A percentile compares a stretch with the other conserved stretches of the same genome.
phyloP scores from a whole-genome alignment of 148 eudicot species.

The Beta vulgaris region DNA sequence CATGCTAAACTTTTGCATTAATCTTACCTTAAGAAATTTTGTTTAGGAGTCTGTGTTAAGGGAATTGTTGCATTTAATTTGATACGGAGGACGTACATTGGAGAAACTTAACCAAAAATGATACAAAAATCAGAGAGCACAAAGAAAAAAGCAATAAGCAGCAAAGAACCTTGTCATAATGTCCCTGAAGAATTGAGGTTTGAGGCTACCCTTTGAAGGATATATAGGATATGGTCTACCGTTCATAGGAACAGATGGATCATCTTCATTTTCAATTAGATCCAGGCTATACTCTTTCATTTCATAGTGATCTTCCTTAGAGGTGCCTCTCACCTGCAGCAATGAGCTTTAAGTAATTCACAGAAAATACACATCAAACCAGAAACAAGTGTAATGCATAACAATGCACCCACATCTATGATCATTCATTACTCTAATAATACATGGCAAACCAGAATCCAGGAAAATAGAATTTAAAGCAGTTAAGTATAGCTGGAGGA shows the following conservation, averaged over 20 bases:
- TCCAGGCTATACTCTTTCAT: conserved; percentile 85
- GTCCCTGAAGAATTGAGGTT: conserved; percentile 63
- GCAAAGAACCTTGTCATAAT: conserved; percentile 59
- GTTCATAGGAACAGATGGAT: conserved; percentile 43
- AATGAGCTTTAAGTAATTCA: conserved; percentile 18
- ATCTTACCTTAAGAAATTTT: too few species aligned
- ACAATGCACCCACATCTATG: neutral
- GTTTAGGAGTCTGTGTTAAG: too few species aligned
- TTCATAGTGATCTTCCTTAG: conserved; percentile 70
- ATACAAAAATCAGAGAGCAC: conserved; percentile 2
- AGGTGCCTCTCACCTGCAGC: conserved; percentile 61
- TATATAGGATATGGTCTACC: conserved; percentile 81
- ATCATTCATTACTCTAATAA: neutral
- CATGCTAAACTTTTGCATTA: too few species aligned
- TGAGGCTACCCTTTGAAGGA: conserved; percentile 82
- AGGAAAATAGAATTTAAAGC: too few species aligned
- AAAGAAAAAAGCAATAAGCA: conserved; percentile 7
- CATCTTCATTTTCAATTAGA: conserved; percentile 57
- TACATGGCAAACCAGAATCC: neutral
- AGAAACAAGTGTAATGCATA: neutral
- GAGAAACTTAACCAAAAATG: conserved; percentile 1
- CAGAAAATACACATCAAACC: neutral
- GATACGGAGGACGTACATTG: too few species aligned
- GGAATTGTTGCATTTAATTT: too few species aligned
- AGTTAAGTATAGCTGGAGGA: neutral